phyloP scores from a whole-genome alignment of 371 early-diverging fungal genomes.

The Mucor plumbeus region DNA sequence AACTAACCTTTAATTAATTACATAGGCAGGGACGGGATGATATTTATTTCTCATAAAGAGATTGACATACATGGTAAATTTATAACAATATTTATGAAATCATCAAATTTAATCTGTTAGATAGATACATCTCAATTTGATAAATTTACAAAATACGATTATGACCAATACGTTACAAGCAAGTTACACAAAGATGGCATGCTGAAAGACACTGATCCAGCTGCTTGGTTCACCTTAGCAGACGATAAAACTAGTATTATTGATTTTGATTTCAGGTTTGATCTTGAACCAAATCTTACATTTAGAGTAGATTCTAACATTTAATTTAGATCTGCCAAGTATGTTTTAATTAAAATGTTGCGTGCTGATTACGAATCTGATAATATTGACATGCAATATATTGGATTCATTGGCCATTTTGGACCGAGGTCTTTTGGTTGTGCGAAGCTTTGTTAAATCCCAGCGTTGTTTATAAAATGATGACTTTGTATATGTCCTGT shows the following conservation, averaged over 20 bases:
- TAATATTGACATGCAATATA: constrained; percentile 31
- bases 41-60: constrained; percentile 27
- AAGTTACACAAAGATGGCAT: constrained; percentile 9
- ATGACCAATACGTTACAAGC: constrained; percentile 15
- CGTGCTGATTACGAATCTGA: constrained; percentile 17
- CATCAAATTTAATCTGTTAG: neutral
- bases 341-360: constrained; percentile 28
- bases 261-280: constrained; percentile 12
- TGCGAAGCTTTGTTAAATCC: constrained; percentile 16
- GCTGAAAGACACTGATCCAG: constrained; percentile 26
- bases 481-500: too few species aligned
- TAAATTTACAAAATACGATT: constrained; percentile 24
- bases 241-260: constrained; percentile 9
- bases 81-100: too few species aligned
- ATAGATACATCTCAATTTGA: constrained; percentile 26
- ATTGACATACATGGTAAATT: constrained; percentile 25
- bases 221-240: constrained; percentile 24
- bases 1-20: neutral
- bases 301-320: neutral
- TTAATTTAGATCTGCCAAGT: constrained; percentile 28
- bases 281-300: too few species aligned
- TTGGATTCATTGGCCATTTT: constrained; percentile 27
- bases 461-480: neutral
- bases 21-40: constrained; percentile 28
- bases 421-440: constrained; percentile 27